Conservation (phyloP, 1,284 basidiomycete species). For the Pascua sp. region DNA sequence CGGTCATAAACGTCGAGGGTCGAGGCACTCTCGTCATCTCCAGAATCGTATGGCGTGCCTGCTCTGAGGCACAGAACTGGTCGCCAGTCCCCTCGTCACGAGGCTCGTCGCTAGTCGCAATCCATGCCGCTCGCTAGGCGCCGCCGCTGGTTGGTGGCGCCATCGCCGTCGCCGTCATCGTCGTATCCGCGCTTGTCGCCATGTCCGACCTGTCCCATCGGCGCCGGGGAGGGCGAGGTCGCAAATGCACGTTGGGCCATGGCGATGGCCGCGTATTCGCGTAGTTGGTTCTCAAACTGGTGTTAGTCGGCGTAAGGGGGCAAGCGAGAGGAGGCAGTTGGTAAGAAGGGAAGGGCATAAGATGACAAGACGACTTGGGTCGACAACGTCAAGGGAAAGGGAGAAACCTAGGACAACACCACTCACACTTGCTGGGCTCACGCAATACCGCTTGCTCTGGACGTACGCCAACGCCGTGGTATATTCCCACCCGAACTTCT, state of each 20-base stretch:
- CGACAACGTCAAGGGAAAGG: neutral
- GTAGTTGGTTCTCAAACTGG: slow-evolving; percentile 80
- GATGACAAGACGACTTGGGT: too few species aligned
- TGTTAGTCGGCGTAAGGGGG: neutral
- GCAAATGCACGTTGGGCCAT: slow-evolving; percentile 35
- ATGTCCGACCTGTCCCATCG: slow-evolving; percentile 4
- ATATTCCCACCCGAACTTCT: slow-evolving; percentile 66
- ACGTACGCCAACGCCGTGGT: slow-evolving; percentile 79
- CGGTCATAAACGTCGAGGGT: too few species aligned
- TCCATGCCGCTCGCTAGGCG: too few species aligned
- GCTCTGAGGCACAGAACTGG: too few species aligned
- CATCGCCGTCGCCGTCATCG: slow-evolving; percentile 7
- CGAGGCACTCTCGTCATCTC: too few species aligned
- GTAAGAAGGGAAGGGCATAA: too few species aligned
- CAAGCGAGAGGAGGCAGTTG: too few species aligned
- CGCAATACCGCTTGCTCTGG: slow-evolving; percentile 84
- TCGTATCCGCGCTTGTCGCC: slow-evolving; percentile 19
- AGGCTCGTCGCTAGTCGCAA: too few species aligned
- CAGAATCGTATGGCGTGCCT: too few species aligned
- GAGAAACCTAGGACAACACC: too few species aligned
- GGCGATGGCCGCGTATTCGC: slow-evolving; percentile 85
- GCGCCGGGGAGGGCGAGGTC: neutral
- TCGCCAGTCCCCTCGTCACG: too few species aligned
- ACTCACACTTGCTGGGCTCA: slow-evolving; percentile 69
- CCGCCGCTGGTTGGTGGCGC: too few species aligned